Percentiles rank a stretch among this genome's conserved stretches.
Evolutionary conservation across 768 basidiomycete species (phyloP).

Genomic region (Amanita thiersii): DNA sequence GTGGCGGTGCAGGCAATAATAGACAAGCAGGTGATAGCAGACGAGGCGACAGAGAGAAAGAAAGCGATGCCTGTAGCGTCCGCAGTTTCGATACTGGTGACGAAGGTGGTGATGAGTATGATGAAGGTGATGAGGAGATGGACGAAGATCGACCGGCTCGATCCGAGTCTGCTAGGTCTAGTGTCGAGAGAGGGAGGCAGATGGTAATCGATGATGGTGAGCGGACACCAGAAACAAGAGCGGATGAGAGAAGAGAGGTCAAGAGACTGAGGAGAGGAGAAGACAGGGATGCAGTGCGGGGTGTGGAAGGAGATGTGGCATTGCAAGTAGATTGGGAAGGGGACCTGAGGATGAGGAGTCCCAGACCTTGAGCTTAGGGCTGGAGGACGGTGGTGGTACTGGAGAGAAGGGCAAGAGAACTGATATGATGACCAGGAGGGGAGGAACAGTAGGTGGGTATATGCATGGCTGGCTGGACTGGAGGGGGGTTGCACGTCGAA

Average conservation of each 20-base stretch:
- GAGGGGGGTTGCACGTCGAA: too few species aligned
- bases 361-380: constrained; percentile 8
- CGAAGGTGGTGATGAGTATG: constrained; percentile 13
- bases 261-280: constrained; percentile 1
- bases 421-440: neutral
- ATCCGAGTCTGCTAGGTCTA: constrained; percentile 10
- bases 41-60: constrained; percentile 10
- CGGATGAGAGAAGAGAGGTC: constrained; percentile 16
- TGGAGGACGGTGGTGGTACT: neutral
- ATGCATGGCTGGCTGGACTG: too few species aligned
- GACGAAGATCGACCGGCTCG: constrained; percentile 11
- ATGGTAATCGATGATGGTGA: constrained; percentile 13
- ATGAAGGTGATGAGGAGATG: constrained; percentile 17
- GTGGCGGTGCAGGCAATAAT: constrained; percentile 6
- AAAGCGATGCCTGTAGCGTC: constrained; percentile 9
- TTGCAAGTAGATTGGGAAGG: constrained; percentile 6
- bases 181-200: constrained; percentile 3
- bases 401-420: neutral
- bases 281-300: neutral
- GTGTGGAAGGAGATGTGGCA: neutral
- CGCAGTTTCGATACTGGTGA: constrained; percentile 10
- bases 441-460: neutral
- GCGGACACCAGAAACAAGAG: constrained; percentile 17
- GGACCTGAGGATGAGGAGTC: constrained; percentile 16
- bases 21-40: constrained; percentile 15